Evolutionary conservation across 2,329 filamentous ascomycete genomes (phyloP), one percentile per base, ranked within the genome.

Genomic region (Xylaria sp.): DNA sequence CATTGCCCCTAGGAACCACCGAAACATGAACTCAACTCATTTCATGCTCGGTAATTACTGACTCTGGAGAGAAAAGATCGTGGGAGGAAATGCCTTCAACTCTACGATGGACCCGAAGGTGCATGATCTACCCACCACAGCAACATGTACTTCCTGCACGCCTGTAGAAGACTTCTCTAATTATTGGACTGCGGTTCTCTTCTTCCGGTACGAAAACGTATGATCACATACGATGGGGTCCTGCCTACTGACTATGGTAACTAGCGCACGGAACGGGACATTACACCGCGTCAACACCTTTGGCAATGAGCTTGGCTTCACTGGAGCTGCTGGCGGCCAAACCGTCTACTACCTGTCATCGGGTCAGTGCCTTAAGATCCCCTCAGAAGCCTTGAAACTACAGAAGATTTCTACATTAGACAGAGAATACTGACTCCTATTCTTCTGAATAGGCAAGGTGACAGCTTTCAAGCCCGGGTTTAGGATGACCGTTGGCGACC

Each of bases 311-410:
- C 71, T 73, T 9, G 71, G 71, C 25, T 73, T 63, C 59, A 70
- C 66, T 3, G 49, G 57, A 2, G 71, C 71, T 4, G 69, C 51
- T 4, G 76, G 76, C 15, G 76, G 76, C 12, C 77, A 78, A 63
- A 77, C 77, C 1, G 77, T 79, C 25, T 79, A 79, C 71, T 79
- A 79, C 63, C 74, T 79, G 2, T 74, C 75, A 12, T 75, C 75
- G 54, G 71, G 71, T 63, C n/a, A 60, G 50, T 25, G 7, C 38
- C n/a, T 50, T 8, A 4, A 52, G 33, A 15, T 7, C 15, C 21
- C 2, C 17, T 43, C 19, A 11, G 28, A n/a, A n/a, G 21, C 15
- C n/a, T 17, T 38, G 1, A 15, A 38, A n/a, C 1, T 11, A 17
- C 15, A 19, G 8, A 7, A n/a, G 17, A 1, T 21, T 17, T 15